Evolutionary conservation across 2,329 filamentous ascomycete genomes (phyloP), one percentile per base, ranked within the genome.

Genomic region (Coniochaeta hoffmannii): DNA sequence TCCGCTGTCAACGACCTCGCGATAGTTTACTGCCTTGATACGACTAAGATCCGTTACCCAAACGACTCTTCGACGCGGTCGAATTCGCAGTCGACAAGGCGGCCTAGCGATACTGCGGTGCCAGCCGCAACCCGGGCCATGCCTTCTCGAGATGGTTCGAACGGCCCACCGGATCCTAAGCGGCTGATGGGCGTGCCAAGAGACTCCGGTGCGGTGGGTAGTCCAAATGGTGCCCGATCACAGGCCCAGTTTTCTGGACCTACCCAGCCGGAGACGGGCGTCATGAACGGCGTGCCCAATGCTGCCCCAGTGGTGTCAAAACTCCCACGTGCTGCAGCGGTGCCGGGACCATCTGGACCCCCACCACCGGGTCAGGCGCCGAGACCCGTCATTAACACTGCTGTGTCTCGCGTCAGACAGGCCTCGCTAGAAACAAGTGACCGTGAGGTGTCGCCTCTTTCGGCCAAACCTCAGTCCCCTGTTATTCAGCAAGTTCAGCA

Each of bases 31-130:
- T 82, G 97, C 60, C 77, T 99, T 58, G 94, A 99, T 70, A 99
- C 94, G 9, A 87, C 84, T 50, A 99, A 99, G 72, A 99, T 99
- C 62, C 84, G 94, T 60, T 99, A 99, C 70, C 94, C 94, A 1
- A 93, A 89, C 62, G 92, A 97, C 65, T 72, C 77, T 4, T 78
- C 70, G 38, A 66, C 69, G 7, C 68, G 38, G 46, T 49, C 56
- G 14, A 60, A 58, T 31, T 53, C 60, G 2, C 62, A 63, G 36
- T 26, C 60, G 24, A 24, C 56, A 17, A 63, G 66, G 51, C 68
- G 68, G 4, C 69, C 68, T n/a, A 71, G 69, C 58, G 60, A 60
- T 55, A 62, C 57, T 59, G 58, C 62, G 22, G 58, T 60, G 8
- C 58, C 64, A 15, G 60, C 62, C 31, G 55, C 65, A 12, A 60